phyloP scores from a whole-genome alignment of 257 asterid genomes.

The Cordia subcordata region DNA sequence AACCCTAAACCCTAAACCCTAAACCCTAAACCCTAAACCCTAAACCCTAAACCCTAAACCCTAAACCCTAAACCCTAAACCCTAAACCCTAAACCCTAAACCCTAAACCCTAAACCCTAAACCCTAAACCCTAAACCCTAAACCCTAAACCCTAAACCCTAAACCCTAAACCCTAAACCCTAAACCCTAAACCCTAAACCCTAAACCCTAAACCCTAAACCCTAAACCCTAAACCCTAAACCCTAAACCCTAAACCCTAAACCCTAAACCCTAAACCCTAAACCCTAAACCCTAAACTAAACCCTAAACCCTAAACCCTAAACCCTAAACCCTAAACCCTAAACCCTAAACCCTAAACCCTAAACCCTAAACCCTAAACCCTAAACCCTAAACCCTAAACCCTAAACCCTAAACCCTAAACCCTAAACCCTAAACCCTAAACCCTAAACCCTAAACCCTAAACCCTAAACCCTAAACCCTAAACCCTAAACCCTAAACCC shows the following conservation, averaged over 20 bases:
- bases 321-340: conserved; percentile 16
- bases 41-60: conserved; percentile 16
- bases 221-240: conserved; percentile 16
- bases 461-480: conserved; percentile 6
- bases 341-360: conserved; percentile 24
- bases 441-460: conserved; percentile 8
- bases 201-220: conserved; percentile 20
- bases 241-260: conserved; percentile 15
- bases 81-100: conserved; percentile 17
- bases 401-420: conserved; percentile 8
- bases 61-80: conserved; percentile 16
- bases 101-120: conserved; percentile 17
- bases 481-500: background rate
- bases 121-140: conserved; percentile 17
- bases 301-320: too few species aligned
- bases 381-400: conserved; percentile 13
- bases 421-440: conserved; percentile 12
- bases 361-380: conserved; percentile 21
- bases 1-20: conserved; percentile 17
- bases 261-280: conserved; percentile 21
- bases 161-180: conserved; percentile 23
- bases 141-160: conserved; percentile 19
- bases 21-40: conserved; percentile 21
- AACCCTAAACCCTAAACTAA: conserved; percentile 22
- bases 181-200: conserved; percentile 22